Evolutionary conservation across 805 yeast species (phyloP).

Genomic region (Metschnikowia noctiluminum): DNA sequence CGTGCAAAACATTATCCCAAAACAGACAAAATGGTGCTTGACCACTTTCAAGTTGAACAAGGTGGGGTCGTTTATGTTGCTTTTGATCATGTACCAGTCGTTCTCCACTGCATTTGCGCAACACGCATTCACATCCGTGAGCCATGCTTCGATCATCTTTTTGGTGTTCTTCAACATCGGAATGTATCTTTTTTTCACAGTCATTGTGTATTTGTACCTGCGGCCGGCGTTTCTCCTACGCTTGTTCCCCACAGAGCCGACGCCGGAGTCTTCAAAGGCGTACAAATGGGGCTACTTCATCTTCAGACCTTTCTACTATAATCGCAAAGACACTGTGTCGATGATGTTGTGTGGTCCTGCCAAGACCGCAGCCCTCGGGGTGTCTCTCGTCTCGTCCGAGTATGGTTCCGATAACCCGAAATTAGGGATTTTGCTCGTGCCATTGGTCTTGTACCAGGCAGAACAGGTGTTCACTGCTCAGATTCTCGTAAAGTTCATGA

Average conservation of each 20-base stretch:
- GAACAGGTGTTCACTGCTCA: slow-evolving; percentile 86
- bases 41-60: slow-evolving; percentile 60
- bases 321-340: slow-evolving; percentile 68
- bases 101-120: slow-evolving; percentile 87
- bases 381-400: slow-evolving; percentile 74
- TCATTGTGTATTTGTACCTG: slow-evolving; percentile 54
- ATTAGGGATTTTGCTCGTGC: slow-evolving; percentile 72
- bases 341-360: slow-evolving; percentile 90
- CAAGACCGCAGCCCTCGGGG: slow-evolving; percentile 90
- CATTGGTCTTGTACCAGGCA: slow-evolving; percentile 81
- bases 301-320: slow-evolving; percentile 66
- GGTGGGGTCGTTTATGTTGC: slow-evolving; percentile 75
- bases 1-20: slow-evolving; percentile 65
- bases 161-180: slow-evolving; percentile 82
- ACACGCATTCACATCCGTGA: slow-evolving; percentile 67
- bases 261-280: slow-evolving; percentile 36
- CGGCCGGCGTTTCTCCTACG: slow-evolving; percentile 53
- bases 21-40: slow-evolving; percentile 57
- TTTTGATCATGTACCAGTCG: slow-evolving; percentile 73
- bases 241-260: slow-evolving; percentile 47
- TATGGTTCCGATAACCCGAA: slow-evolving; percentile 61
- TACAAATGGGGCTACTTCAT: slow-evolving; percentile 46
- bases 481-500: slow-evolving; percentile 61
- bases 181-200: slow-evolving; percentile 72
- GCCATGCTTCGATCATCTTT: slow-evolving; percentile 67